These are phyloP conservation scores for Nemania bipapillata DNA, from an alignment of 2,329 filamentous ascomycete species.

Conservation along the genomic window DNA sequence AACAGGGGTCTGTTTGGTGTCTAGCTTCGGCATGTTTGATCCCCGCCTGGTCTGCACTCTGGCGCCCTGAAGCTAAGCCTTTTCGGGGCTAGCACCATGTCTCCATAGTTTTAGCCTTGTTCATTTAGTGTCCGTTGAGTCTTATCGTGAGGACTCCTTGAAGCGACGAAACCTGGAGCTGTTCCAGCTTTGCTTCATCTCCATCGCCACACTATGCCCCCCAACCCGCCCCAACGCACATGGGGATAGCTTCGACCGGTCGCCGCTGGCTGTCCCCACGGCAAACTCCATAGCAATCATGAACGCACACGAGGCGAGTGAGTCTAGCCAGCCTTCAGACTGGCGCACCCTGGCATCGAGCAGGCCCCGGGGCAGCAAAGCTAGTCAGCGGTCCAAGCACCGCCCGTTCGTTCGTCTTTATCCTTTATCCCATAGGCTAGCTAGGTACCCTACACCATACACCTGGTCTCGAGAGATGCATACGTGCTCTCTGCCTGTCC, in stretches of 20 bases:
- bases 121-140: conserved; percentile 26
- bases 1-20: conserved; percentile 32
- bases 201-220: conserved; percentile 46
- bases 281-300: not conserved
- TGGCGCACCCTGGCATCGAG: conserved; percentile 5
- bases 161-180: conserved; percentile 58
- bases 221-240: conserved; percentile 33
- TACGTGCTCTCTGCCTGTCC: conserved; percentile 1
- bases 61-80: conserved; percentile 42
- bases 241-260: conserved; percentile 13
- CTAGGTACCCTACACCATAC: conserved; percentile 6
- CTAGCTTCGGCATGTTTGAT: conserved; percentile 40
- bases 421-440: not conserved
- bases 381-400: conserved; percentile 24
- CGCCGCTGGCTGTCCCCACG: not conserved
- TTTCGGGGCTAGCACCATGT: conserved; percentile 32
- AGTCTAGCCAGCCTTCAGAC: conserved; percentile 20
- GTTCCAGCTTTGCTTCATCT: conserved; percentile 62
- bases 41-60: conserved; percentile 32
- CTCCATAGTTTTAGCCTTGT: conserved; percentile 37
- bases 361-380: not conserved
- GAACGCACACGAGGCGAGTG: conserved; percentile 5
- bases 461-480: conserved; percentile 8
- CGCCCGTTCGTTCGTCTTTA: not conserved
- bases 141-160: conserved; percentile 43